Evolutionary conservation across 768 basidiomycete genomes (phyloP), one percentile per base, ranked within the genome.

Genomic region (Strobilomyces dryophilus): DNA sequence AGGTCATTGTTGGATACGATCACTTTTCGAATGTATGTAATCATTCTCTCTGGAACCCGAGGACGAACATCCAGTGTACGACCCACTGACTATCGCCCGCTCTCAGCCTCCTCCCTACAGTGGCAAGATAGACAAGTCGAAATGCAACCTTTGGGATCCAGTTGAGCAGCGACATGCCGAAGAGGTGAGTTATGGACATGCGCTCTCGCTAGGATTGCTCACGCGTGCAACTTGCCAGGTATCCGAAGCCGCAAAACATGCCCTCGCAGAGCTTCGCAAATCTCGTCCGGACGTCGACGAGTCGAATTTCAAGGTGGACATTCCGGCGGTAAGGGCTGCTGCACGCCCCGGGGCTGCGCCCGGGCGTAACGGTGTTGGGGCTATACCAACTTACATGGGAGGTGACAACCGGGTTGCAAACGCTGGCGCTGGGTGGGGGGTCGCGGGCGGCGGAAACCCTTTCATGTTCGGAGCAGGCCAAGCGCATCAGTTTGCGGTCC

Each of bases 1-100:
- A 87, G 61, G 61, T 84, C 32, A 87, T 95, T 37, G 71, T 31
- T 0, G 88, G 89, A 1, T 92, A 92, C 60, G 84, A 89, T 0
- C 91, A 93, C 62, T 92, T 92, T 63, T 66, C 76, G 44, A 72
- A 79, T 45, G 80, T 80, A 62, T 31, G 75, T 65, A 29, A 26
- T 14, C n/a, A 10, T 5, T 8, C 18, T 9, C 21, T 21, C 12
- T 40, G 21, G 17, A 24, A 8, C 32, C 29, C 6, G n/a, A n/a
- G n/a, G n/a, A n/a, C n/a, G n/a, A n/a, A n/a, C 8, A 4, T 9
- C n/a, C 20, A 15, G 12, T 27, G 50, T 24, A 8, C 8, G 50
- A 34, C 37, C 41, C n/a, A 37, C 45, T 63, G 21, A 66, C 35
- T 10, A 24, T 36, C 40, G 34, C 29, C 14, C 26, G 20, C n/a